A percentile compares a stretch with the other conserved stretches of the same genome.
phyloP scores from a whole-genome alignment of 495 filamentous ascomycete species.

The Penicillium ochrochloron region DNA sequence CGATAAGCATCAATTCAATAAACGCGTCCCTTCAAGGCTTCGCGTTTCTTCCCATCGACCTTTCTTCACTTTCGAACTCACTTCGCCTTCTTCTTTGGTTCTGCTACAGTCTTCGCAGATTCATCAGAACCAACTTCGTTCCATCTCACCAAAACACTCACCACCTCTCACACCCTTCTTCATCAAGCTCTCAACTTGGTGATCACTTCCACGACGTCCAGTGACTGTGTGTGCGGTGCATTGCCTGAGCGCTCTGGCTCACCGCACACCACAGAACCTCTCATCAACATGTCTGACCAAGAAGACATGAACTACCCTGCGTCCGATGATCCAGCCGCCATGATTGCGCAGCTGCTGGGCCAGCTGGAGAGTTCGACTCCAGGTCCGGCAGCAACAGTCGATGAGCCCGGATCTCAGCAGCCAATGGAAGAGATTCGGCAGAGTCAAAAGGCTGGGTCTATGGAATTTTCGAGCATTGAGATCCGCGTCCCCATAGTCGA shows the following conservation, averaged over 20 bases:
- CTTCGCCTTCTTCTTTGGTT: background rate
- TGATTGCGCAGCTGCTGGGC: conserved; percentile 25
- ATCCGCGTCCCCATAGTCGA: conserved; percentile 40
- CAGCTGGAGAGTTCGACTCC: conserved; percentile 18
- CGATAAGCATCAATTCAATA: background rate
- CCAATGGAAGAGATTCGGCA: background rate
- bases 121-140: background rate
- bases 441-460: background rate
- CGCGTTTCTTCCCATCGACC: background rate
- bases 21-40: background rate
- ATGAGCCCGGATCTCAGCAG: background rate
- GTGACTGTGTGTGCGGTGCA: conserved; percentile 3
- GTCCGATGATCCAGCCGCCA: conserved; percentile 26
- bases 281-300: conserved; percentile 2
- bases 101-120: background rate
- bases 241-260: background rate
- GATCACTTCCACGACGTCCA: background rate
- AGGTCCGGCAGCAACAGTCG: background rate
- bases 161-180: background rate
- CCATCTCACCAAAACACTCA: background rate
- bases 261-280: conserved; percentile 1
- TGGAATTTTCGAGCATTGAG: conserved; percentile 32
- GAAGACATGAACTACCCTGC: background rate
- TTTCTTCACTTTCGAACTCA: background rate
- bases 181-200: background rate